Evolutionary conservation across 139 green algal species (phyloP).

Genomic region (Chlamydomonas asymmetrica): DNA sequence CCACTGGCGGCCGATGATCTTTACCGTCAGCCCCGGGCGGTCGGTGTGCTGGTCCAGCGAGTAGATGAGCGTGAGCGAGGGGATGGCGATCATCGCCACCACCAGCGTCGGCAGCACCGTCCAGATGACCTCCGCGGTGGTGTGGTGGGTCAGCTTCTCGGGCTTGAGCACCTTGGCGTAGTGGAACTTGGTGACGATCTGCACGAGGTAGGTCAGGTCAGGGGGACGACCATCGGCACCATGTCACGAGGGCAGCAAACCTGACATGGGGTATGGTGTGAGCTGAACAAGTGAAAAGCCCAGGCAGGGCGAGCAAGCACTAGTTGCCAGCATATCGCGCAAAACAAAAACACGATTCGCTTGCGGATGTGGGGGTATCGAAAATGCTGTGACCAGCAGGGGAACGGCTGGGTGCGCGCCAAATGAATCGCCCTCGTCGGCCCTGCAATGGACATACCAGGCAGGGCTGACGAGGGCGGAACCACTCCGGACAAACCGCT

Average conservation of each 20-base stretch:
- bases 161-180: constrained; percentile 35
- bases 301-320: not conserved
- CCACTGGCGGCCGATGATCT: constrained; percentile 58
- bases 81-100: constrained; percentile 44
- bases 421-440: too few relatives aligned
- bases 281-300: too few relatives aligned
- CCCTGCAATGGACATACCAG: too few relatives aligned
- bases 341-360: too few relatives aligned
- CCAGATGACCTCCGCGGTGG: constrained; percentile 53
- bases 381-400: not conserved
- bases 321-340: not conserved
- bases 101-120: constrained; percentile 54
- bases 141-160: constrained; percentile 59
- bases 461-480: too few relatives aligned
- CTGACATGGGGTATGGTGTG: too few relatives aligned
- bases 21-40: constrained; percentile 49
- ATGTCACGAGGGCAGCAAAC: too few relatives aligned
- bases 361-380: too few relatives aligned
- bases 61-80: constrained; percentile 58
- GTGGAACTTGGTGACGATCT: constrained; percentile 57
- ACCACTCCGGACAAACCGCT: too few relatives aligned
- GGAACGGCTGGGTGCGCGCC: too few relatives aligned
- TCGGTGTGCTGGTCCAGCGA: constrained; percentile 54
- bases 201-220: too few relatives aligned
- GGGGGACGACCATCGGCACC: too few relatives aligned